phyloP scores from a whole-genome alignment of 192 early-diverging fungal species.

The Backusella morwellensis region DNA sequence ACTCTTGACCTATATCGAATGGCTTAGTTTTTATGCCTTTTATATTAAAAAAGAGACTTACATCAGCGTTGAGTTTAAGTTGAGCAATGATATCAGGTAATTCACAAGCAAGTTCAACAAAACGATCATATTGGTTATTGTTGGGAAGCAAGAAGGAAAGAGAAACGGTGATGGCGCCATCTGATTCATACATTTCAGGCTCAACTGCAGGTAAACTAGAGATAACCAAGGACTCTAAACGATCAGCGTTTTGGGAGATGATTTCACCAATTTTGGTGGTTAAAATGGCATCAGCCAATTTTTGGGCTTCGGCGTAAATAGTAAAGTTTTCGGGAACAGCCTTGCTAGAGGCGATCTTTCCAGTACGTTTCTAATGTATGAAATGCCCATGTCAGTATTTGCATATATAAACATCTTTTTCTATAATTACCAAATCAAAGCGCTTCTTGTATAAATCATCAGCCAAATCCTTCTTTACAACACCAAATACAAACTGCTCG shows the following conservation, averaged over 20 bases:
- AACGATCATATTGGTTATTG: conserved; percentile 16
- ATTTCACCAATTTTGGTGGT: conserved; percentile 18
- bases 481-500: conserved; percentile 67
- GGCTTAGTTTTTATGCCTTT: conserved; percentile 39
- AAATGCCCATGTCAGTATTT: neutral
- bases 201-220: conserved; percentile 26
- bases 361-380: conserved; percentile 41
- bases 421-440: conserved; percentile 38
- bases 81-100: conserved; percentile 21
- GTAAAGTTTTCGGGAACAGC: conserved; percentile 16
- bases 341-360: conserved; percentile 13
- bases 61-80: conserved; percentile 37
- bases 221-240: conserved; percentile 30
- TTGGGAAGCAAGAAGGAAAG: neutral
- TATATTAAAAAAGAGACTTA: conserved; percentile 35
- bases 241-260: conserved; percentile 1
- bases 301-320: conserved; percentile 29
- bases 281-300: conserved; percentile 30
- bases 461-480: conserved; percentile 53
- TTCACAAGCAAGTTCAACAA: conserved; percentile 29
- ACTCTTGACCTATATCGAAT: conserved; percentile 31
- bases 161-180: neutral
- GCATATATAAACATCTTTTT: neutral
- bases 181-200: conserved; percentile 31
- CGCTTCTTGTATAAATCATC: conserved; percentile 58